Base-by-base conservation (phyloP, 345 rosid species). In the Heritiera fomes region DNA sequence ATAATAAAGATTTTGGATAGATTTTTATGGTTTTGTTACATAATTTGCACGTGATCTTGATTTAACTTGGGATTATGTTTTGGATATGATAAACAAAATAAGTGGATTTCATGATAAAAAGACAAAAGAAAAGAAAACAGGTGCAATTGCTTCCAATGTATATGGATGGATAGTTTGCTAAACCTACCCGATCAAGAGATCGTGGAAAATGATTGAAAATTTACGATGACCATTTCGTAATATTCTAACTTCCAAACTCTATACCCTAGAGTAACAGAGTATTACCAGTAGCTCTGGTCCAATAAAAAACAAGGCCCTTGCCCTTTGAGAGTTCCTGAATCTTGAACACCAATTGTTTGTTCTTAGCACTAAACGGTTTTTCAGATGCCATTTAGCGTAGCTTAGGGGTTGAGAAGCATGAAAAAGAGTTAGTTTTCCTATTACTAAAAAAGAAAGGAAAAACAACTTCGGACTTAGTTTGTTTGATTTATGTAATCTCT, bases 21-120 rank as follows among this genome's bases (percentile, higher is more conserved):
- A 6, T 69, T 60, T 43, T 71, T 80, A 76, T 79, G 83, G 80
- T 8, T 49, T 75, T 66, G 46, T 46, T 18, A 40, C 55, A 66
- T 62, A 28, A 78, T 5, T 70, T 76, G 69, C 82, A 81, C 79
- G 81, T 71, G 80, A 77, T 59, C 73, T 71, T 79, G 28, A 64
- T n/a, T n/a, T 58, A 7, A 58, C 1, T 2, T 2, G 5, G n/a
- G 10, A 7, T n/a, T 18, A 56, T 55, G 60, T 18, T 55, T 0
- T 1, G 6, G 0, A 55, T 55, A 55, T 17, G 10, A 6, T n/a
- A 56, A 55, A 53, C 28, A 23, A 1, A 14, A 7, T 14, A 0
- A 0, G 6, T 15, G 7, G 2, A 15, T 76, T 75, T 18, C 23
- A 66, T 8, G 3, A 63, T 14, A 15, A 64, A 64, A 34, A 3